Evolutionary conservation across 768 basidiomycete species (phyloP).

Genomic region (Dacryopinax primogenitus): DNA sequence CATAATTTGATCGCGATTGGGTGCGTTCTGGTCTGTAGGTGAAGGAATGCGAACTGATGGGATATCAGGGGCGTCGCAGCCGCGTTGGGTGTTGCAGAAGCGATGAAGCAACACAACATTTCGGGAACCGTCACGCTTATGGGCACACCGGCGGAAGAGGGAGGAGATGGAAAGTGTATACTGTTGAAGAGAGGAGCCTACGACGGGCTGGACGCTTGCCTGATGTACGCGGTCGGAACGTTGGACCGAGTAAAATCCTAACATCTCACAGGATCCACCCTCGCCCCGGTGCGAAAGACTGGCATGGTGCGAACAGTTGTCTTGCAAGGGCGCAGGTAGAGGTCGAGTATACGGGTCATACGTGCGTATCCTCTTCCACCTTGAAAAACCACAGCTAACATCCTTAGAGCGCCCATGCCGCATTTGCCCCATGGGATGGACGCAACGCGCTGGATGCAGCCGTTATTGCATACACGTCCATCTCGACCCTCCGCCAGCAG

Average conservation of each 20-base stretch:
- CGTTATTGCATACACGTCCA: slow-evolving; percentile 21
- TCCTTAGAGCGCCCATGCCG: neutral
- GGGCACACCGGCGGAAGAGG: slow-evolving; percentile 51
- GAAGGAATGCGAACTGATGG: slow-evolving; percentile 16
- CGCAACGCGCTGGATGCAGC: slow-evolving; percentile 23
- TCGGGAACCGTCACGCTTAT: slow-evolving; percentile 56
- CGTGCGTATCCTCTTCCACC: slow-evolving; percentile 26
- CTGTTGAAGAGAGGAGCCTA: slow-evolving; percentile 19
- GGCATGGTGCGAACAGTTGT: slow-evolving; percentile 49
- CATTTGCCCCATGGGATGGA: slow-evolving; percentile 18
- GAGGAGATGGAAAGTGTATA: slow-evolving; percentile 18
- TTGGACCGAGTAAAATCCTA: too few relatives aligned
- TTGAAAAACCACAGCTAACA: neutral
- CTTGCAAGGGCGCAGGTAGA: slow-evolving; percentile 48
- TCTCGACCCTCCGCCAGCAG: slow-evolving; percentile 25
- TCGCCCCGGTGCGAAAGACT: slow-evolving; percentile 59
- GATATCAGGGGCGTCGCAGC: slow-evolving; percentile 45
- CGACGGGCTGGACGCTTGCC: slow-evolving; percentile 16
- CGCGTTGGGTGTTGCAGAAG: slow-evolving; percentile 53
- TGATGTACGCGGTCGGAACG: neutral
- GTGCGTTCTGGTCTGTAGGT: slow-evolving; percentile 21
- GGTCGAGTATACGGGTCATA: slow-evolving; percentile 60
- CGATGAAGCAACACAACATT: slow-evolving; percentile 47
- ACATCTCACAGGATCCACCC: slow-evolving; percentile 82
- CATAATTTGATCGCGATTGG: slow-evolving; percentile 71